Evolutionary conservation across 1,139 yeast species (phyloP), one percentile per base, ranked within the genome.

Genomic region (Scheffersomyces illinoinensis): DNA sequence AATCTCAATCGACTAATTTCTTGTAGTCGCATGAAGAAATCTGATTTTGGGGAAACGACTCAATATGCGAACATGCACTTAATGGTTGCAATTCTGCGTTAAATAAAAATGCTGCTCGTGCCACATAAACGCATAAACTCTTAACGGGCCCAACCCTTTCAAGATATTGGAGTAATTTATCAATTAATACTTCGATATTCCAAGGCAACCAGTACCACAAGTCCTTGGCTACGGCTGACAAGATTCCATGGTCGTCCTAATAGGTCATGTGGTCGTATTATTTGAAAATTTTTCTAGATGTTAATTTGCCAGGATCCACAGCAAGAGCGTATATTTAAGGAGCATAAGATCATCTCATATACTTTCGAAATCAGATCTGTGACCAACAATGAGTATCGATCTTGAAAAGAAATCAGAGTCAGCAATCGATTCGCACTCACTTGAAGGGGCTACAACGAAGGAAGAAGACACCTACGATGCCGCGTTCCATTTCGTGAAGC

Each of bases 401-500:
- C 24, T 48, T 17, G 51, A 48, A 24, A 48, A 48, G 24, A 21
- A 21, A 48, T 20, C 26, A n/a, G 51, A 21, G 19, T 14, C 51
- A 12, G 51, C n/a, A 6, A 20, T 24, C 6, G 51, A 48, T 17
- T 20, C 51, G 24, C 51, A 48, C n/a, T 48, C 51, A 8, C 24
- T 20, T 24, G 51, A 48, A 5, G 51, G 51, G 10, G 51, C 21
- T 20, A 48, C 51, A 6, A 24, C 24, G 24, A 48, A 48, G 8
- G 51, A 48, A 17, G 46, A 47, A 14, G 53, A 53, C 23, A 33
- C 57, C 17, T 62, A 57, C 53, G 65, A 62, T 43, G 58, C 48
- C 21, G 65, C 63, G 0, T 61, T 56, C 49, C 46, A 43, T 20
- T 59, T 59, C 49, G 61, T 57, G n/a, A 24, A 39, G 10, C 52